phyloP scores from a whole-genome alignment of 768 basidiomycete genomes.

The Tulasnella sp. region DNA sequence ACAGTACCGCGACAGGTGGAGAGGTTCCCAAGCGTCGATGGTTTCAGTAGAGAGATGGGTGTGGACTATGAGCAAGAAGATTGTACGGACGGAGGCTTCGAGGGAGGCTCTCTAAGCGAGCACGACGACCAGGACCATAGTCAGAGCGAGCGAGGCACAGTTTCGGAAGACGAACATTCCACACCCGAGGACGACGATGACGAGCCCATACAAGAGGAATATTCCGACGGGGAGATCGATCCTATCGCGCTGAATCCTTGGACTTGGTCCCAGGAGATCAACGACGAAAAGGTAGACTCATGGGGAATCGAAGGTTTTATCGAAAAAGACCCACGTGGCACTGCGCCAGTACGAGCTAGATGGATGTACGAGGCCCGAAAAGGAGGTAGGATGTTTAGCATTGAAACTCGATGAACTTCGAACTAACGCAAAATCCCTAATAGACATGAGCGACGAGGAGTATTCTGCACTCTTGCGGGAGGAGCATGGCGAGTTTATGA shows the following conservation, averaged over 20 bases:
- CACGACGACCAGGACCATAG: not conserved
- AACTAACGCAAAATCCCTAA: no score
- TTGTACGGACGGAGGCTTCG: not conserved
- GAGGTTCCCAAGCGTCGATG: no score
- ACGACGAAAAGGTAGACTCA: not conserved
- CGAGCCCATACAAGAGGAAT: not conserved
- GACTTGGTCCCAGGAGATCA: not conserved
- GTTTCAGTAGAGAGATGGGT: no score
- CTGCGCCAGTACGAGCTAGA: not conserved
- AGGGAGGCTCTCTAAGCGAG: not conserved
- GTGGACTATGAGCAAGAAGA: not conserved
- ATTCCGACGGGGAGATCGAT: not conserved
- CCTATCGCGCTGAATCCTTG: not conserved
- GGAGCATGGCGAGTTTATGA: no score
- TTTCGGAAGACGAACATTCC: not conserved
- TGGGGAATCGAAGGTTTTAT: not conserved
- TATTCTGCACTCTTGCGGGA: no score
- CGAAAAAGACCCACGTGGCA: not conserved
- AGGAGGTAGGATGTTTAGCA: not conserved
- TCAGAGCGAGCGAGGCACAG: not conserved
- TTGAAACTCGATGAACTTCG: not conserved
- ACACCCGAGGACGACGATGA: not conserved
- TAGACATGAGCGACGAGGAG: no score
- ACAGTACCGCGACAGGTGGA: no score
- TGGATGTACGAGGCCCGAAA: not conserved